These are phyloP conservation scores for Colletotrichum liriopes DNA, from an alignment of 2,329 filamentous ascomycete genomes.

Conservation along the genomic window DNA sequence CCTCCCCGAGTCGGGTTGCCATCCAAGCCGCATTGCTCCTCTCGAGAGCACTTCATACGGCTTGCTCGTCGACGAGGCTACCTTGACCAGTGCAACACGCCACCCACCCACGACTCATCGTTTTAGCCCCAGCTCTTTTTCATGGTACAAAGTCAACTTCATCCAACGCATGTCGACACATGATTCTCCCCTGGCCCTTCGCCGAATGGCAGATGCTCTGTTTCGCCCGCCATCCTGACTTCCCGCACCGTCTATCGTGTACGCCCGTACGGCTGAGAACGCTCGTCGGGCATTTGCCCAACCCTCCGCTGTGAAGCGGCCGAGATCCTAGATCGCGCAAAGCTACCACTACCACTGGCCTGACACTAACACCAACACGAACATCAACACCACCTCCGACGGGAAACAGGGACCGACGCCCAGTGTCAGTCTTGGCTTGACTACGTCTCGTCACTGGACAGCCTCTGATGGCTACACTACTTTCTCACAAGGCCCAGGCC, in stretches of 20 bases:
- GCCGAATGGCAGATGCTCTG: not conserved
- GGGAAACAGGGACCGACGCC: constrained; percentile 10
- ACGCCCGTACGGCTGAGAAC: not conserved
- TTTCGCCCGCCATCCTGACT: not conserved
- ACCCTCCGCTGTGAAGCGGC: not conserved
- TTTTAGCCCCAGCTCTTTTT: not conserved
- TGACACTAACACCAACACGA: not conserved
- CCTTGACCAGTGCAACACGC: not conserved
- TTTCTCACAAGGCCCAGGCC: not conserved
- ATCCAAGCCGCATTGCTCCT: not conserved
- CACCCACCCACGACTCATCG: not conserved
- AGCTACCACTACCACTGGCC: not conserved
- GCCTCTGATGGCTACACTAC: not conserved
- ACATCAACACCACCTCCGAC: constrained; percentile 2
- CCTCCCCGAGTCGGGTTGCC: not conserved
- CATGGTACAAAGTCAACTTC: not conserved
- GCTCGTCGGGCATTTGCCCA: not conserved
- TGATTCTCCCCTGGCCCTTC: not conserved
- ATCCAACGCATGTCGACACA: not conserved
- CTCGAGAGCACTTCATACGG: not conserved
- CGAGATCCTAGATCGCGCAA: constrained; percentile 8
- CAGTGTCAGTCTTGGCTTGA: constrained; percentile 15
- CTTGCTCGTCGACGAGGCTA: not conserved
- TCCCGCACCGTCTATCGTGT: not conserved
- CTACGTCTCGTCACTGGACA: constrained; percentile 19